Conservation (phyloP, 2,329 filamentous ascomycete species). For the Microsporum canis region DNA sequence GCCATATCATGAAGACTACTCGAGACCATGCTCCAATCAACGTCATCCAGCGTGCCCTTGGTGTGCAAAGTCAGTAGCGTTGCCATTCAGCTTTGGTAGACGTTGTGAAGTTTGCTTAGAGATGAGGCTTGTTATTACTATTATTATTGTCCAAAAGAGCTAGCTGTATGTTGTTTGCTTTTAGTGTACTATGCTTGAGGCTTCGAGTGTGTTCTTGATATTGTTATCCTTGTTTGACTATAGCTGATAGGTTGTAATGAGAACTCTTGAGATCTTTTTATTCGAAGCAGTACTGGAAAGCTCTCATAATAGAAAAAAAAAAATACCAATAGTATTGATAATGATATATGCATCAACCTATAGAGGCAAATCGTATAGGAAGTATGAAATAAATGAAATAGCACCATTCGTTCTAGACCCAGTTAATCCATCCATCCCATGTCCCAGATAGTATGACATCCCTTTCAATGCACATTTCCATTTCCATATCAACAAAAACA, state of each 20-base stretch:
- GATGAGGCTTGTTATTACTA: background rate
- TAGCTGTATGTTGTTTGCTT: background rate
- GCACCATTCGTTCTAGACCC: background rate
- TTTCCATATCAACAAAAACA: background rate
- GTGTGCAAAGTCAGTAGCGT: background rate
- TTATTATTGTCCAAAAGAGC: background rate
- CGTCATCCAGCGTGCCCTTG: constrained; percentile 42
- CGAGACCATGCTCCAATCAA: constrained; percentile 57
- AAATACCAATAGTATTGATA: background rate
- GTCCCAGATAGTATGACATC: background rate
- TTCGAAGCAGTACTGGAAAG: too few species aligned
- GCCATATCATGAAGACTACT: constrained; percentile 69
- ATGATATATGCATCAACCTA: background rate
- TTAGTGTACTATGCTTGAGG: too few species aligned
- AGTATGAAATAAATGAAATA: background rate
- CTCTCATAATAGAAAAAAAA: background rate
- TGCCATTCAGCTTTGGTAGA: background rate
- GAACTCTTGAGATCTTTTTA: background rate
- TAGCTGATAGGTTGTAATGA: background rate
- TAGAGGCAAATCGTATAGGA: background rate
- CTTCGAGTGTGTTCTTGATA: background rate
- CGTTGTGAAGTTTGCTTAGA: background rate
- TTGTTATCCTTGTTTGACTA: background rate
- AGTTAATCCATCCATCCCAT: background rate
- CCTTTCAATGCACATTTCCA: background rate